Conservation (phyloP, 2,329 filamentous ascomycete species). For the Venturia nashicola region DNA sequence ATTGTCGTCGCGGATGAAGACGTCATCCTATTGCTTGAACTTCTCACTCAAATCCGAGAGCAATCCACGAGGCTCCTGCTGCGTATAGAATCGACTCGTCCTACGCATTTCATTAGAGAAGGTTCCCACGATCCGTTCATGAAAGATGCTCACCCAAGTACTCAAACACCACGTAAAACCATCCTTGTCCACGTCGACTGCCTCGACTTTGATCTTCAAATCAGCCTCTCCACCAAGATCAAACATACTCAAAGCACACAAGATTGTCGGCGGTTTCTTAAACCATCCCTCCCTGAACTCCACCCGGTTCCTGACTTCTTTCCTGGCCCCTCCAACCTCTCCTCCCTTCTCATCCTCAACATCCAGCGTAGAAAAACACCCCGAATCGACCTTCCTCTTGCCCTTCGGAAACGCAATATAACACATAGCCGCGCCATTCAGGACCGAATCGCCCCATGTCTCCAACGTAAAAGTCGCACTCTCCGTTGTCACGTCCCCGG, state of each 20-base stretch:
- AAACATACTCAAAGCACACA: slow-evolving; percentile 18
- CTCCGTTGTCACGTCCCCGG: slow-evolving; percentile 13
- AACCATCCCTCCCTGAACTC: slow-evolving; percentile 15
- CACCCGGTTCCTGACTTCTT: slow-evolving; percentile 13
- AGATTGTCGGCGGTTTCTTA: slow-evolving; percentile 16
- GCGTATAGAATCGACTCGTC: slow-evolving; percentile 15
- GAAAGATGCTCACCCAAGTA: slow-evolving; percentile 13
- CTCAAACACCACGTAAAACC: slow-evolving; percentile 19
- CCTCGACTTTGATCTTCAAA: slow-evolving; percentile 15
- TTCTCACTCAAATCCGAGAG: slow-evolving; percentile 11
- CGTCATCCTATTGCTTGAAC: too few relatives aligned
- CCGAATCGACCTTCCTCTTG: slow-evolving; percentile 17
- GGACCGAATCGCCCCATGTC: slow-evolving; percentile 16
- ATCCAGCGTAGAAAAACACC: slow-evolving; percentile 16
- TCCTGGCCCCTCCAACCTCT: slow-evolving; percentile 13
- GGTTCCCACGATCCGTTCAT: slow-evolving; percentile 11
- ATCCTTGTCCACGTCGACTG: slow-evolving; percentile 14
- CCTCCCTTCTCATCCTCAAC: slow-evolving; percentile 1
- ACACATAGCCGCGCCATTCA: slow-evolving; percentile 18
- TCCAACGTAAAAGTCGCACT: slow-evolving; percentile 18
- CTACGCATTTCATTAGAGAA: slow-evolving; percentile 13
- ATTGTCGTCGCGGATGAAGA: neutral
- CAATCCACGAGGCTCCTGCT: slow-evolving; percentile 18
- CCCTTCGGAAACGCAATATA: slow-evolving; percentile 19
- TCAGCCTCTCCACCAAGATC: slow-evolving; percentile 18